Evolutionary conservation across 2,329 filamentous ascomycete genomes (phyloP).

Genomic region (Paraphaeosphaeria sporulosa): DNA sequence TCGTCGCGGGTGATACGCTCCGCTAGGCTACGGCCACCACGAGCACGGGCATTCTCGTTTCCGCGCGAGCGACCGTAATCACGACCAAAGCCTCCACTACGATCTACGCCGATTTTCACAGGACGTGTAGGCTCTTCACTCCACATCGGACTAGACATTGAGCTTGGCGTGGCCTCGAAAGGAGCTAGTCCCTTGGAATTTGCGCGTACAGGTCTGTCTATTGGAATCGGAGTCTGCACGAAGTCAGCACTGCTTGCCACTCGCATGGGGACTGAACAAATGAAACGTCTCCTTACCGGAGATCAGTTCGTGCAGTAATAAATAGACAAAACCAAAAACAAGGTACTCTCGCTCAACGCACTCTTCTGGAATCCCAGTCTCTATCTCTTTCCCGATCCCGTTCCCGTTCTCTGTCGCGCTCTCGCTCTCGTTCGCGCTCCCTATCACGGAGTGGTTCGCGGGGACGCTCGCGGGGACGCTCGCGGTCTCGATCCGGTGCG

Average conservation of each 20-base stretch:
- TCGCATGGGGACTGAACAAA: not conserved
- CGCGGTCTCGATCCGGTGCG: conserved; percentile 12
- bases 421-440: conserved; percentile 15
- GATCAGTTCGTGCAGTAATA: not conserved
- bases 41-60: not conserved
- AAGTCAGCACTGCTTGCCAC: not conserved
- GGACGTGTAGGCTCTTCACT: not conserved
- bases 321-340: conserved; percentile 9
- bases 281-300: conserved; percentile 10
- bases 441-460: conserved; percentile 9
- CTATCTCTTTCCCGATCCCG: conserved; percentile 29
- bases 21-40: not conserved
- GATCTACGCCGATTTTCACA: not conserved
- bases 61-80: not conserved
- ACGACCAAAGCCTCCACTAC: not conserved
- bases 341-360: conserved; percentile 36
- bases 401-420: conserved; percentile 15
- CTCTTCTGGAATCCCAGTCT: conserved; percentile 27
- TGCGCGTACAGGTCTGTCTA: not conserved
- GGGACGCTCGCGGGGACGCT: not conserved
- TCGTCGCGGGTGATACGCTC: not conserved
- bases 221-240: not conserved
- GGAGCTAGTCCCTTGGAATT: not conserved
- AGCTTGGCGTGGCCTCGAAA: not conserved
- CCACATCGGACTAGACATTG: not conserved